Conservation (phyloP, 768 basidiomycete genomes). For the Lyophyllum decastes region DNA sequence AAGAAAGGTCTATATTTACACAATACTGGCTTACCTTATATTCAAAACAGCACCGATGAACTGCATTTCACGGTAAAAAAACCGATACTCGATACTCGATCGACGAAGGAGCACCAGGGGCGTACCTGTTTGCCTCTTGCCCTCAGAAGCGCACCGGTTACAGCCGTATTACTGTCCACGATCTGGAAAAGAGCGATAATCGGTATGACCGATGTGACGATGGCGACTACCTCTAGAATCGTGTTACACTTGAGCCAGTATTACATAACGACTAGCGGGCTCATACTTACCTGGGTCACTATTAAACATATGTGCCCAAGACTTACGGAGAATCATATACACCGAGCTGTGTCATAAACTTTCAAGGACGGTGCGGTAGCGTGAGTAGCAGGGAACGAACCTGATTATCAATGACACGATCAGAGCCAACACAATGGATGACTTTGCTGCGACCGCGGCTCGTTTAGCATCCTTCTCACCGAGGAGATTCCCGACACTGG, state of each 20-base stretch:
- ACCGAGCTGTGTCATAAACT: too few species aligned
- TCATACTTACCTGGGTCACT: constrained; percentile 53
- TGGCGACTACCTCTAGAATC: constrained; percentile 44
- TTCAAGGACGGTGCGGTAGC: not conserved
- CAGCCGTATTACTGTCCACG: constrained; percentile 71
- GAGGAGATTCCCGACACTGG: constrained; percentile 13
- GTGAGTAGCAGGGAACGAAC: not conserved
- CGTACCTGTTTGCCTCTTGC: constrained; percentile 81
- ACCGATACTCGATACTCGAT: too few species aligned
- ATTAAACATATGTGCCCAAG: constrained; percentile 76
- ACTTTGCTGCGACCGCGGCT: constrained; percentile 31
- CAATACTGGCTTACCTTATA: constrained; percentile 48
- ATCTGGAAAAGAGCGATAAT: constrained; percentile 82
- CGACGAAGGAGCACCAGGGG: not conserved
- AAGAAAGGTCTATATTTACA: not conserved
- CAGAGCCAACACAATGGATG: constrained; percentile 53
- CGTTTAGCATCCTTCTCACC: constrained; percentile 8
- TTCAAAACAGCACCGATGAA: constrained; percentile 77
- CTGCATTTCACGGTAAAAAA: too few species aligned
- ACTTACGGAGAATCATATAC: constrained; percentile 53
- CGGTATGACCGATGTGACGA: constrained; percentile 72
- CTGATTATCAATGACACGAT: constrained; percentile 9
- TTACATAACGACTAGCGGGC: too few species aligned
- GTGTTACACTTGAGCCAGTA: too few species aligned
- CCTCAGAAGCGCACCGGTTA: constrained; percentile 76